Evolutionary conservation across 306 rosid species (phyloP), one percentile per base, ranked within the genome.

Genomic region (Vicia faba): DNA sequence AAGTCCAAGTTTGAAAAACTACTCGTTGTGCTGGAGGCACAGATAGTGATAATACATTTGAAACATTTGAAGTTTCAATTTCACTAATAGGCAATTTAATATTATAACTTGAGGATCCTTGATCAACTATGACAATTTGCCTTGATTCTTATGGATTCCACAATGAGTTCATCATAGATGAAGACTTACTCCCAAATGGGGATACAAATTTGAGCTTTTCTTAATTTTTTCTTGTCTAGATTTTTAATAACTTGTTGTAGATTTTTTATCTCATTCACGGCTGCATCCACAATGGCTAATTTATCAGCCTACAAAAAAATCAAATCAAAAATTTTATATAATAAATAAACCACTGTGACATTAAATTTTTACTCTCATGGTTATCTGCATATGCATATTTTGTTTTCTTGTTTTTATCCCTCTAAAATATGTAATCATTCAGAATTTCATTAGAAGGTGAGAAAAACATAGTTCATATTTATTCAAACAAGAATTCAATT

Each of bases 1-100:
- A 72, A 40, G 69, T 23, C 88, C 85, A 84, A 0, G 91, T 89
- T 16, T 89, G 77, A 35, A 89, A 83, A 7, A 0, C 50, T 1
- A 11, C n/a, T 3, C 77, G 73, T 2, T 15, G 53, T 9, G 6
- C 73, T 49, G 56, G 56, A 49, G 39, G 20, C 10, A 5, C 31
- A 28, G 3, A 28, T 3, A 28, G 31, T 4, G 5, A 28, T 3
- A 28, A 26, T 26, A 4, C 29, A 26, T 26, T 28, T 28, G 31
- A 28, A 28, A 4, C n/a, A n/a, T n/a, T n/a, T n/a, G n/a, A n/a
- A n/a, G n/a, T 28, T 28, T 11, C 46, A 0, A 57, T 31, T 13
- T 66, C 40, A 6, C 3, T 50, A 2, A 10, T 25, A 5, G 71
- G 35, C 45, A 69, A 56, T 40, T 36, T 49, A 51, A 12, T 46